Base-by-base conservation (phyloP, 768 basidiomycete species). In the Amanita phalloides region DNA sequence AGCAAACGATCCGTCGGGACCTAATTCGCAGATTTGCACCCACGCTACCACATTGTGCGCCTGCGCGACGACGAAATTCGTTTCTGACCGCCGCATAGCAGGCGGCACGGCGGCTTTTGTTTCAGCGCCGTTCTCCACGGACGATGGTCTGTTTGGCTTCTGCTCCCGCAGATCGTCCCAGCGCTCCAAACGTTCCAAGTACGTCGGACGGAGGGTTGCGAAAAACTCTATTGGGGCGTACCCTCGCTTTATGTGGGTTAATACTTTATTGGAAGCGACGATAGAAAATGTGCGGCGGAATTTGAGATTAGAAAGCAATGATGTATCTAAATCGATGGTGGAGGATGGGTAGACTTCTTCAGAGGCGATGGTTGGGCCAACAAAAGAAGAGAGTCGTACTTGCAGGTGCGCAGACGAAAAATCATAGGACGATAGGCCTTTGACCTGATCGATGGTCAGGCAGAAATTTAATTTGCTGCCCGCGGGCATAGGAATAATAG, bases 101-200 rank as follows among this genome's bases (percentile, higher is more conserved):
- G 81, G 82, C 21, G 76, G 59, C 47, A 64, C 66, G 28, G 72
- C 64, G 1, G 77, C 68, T 39, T 64, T 66, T 56, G 58, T 67
- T 43, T 78, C 76, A 33, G 63, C 61, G 21, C 65, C 66, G n/a
- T 66, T 65, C 28, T 62, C 56, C 20, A 68, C 55, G 49, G 63
- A 67, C 43, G 69, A 62, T 39, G 72, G 65, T 55, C 67, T 68
- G 60, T 62, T 69, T 54, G 71, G 67, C 56, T 79, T 78, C 45
- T 86, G 79, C 56, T 97, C 93, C 32, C 92, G 81, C 73, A 89
- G 76, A 62, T 93, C 88, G 61, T 97, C 95, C 93, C 92, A 96
- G 51, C 87, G 78, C 61, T 93, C 91, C 66, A 97, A 70, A 5
- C 91, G 80, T 55, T 90, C 86, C 58, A 98, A 65, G 65, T 95